These are phyloP conservation scores for Pseudocercospora ulei DNA, from an alignment of 2,329 filamentous ascomycete genomes.

Conservation along the genomic window DNA sequence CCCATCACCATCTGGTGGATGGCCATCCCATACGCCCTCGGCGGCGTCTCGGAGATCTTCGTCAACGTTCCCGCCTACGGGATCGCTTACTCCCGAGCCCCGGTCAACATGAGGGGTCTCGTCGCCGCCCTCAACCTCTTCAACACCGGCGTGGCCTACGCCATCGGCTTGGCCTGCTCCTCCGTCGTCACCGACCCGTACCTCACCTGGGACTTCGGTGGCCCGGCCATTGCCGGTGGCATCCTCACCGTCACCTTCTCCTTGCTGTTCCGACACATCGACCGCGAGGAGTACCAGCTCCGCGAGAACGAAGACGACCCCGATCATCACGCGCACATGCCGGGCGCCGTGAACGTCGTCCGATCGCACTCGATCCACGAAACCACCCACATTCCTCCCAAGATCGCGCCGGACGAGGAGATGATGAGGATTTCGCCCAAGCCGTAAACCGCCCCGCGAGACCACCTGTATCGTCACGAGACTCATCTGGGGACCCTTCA, in stretches of 20 bases:
- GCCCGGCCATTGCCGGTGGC: constrained; percentile 43
- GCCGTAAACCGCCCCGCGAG: constrained; percentile 13
- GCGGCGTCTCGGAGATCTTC: constrained; percentile 38
- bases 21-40: constrained; percentile 33
- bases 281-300: constrained; percentile 29
- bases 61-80: constrained; percentile 41
- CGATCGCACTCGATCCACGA: constrained; percentile 14
- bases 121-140: constrained; percentile 40
- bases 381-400: constrained; percentile 9
- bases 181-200: constrained; percentile 41
- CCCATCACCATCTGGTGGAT: constrained; percentile 41
- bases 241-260: constrained; percentile 44
- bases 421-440: constrained; percentile 19
- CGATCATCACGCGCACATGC: constrained; percentile 12
- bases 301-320: constrained; percentile 13
- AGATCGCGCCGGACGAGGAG: constrained; percentile 15
- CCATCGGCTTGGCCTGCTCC: constrained; percentile 35
- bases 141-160: constrained; percentile 36
- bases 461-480: too few species aligned
- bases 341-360: constrained; percentile 10
- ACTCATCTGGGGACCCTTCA: too few species aligned
- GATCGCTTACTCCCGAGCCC: constrained; percentile 39
- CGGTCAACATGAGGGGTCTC: constrained; percentile 38
- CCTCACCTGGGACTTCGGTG: constrained; percentile 44
- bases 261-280: constrained; percentile 40